Evolutionary conservation across 805 yeast species (phyloP).

Genomic region (Metschnikowia kunwiensis): DNA sequence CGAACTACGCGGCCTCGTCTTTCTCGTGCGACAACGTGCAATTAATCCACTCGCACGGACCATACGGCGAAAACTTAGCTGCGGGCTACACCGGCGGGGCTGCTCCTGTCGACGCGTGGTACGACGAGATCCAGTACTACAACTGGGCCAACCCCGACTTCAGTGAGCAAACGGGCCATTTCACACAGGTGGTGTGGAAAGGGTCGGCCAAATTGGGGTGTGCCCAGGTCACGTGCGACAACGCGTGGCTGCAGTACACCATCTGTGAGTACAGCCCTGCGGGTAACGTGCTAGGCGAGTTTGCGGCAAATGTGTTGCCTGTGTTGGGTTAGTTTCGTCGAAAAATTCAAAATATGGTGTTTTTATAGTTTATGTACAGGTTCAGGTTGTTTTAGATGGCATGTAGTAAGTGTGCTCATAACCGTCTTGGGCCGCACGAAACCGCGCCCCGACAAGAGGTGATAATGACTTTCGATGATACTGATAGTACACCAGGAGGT

Average conservation of each 20-base stretch:
- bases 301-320: slow-evolving; percentile 44
- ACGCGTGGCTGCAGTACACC: slow-evolving; percentile 55
- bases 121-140: slow-evolving; percentile 58
- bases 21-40: slow-evolving; percentile 57
- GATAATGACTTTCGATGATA: too few species aligned
- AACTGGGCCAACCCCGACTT: slow-evolving; percentile 51
- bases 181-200: slow-evolving; percentile 76
- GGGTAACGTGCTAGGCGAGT: slow-evolving; percentile 51
- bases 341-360: background rate
- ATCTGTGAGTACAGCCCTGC: slow-evolving; percentile 64
- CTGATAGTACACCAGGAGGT: too few species aligned
- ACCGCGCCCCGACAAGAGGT: too few species aligned
- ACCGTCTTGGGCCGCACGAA: too few species aligned
- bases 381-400: background rate
- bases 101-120: slow-evolving; percentile 71
- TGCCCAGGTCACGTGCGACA: slow-evolving; percentile 49
- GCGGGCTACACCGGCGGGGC: slow-evolving; percentile 58
- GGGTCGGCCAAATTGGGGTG: slow-evolving; percentile 62
- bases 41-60: slow-evolving; percentile 60
- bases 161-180: slow-evolving; percentile 64
- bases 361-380: too few species aligned
- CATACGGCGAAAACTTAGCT: slow-evolving; percentile 77
- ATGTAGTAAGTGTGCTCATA: too few species aligned
- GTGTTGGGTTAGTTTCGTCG: slow-evolving; percentile 1
- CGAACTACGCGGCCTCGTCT: slow-evolving; percentile 43